Evolutionary conservation across 2,329 filamentous ascomycete genomes (phyloP), one percentile per base, ranked within the genome.

Genomic region (Colletotrichum sp.): DNA sequence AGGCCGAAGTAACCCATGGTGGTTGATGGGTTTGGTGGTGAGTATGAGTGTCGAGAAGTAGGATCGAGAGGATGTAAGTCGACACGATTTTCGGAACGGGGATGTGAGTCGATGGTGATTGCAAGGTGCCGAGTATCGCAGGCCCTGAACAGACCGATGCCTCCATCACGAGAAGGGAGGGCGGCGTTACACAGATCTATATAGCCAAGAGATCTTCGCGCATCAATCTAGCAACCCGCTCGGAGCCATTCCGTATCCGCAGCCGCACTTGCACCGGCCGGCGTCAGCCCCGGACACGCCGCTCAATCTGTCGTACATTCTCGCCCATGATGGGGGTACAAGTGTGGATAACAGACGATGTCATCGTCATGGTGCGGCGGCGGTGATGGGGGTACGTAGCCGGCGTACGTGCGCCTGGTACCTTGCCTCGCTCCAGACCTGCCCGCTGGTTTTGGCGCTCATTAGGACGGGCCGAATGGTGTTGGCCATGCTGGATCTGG

Each of bases 1-100:
- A 76, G 52, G 16, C 74, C 74, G 32, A 76, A 76, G 44, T 72
- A 76, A 6, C 74, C 74, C 74, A 76, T 76, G 28, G 18, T 74
- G 18, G 16, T n/a, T 13, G 36, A 34, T 22, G 30, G 32, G n/a
- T 30, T 16, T 4, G 62, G 12, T 48, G 36, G 3, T 48, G 6
- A 39, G 12, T 24, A 34, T 8, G 39, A 39, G 59, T 18, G 68
- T 39, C 13, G 36, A 16, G 39, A 22, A 9, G n/a, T 5, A n/a
- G 10, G 28, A 4, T 13, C 34, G 34, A 5, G 22, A 24, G 13
- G 26, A 6, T 10, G 28, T 60, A 12, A 60, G 4, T 30, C 1
- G n/a, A 26, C 15, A 3, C n/a, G 26, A 28, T 22, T 24, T 6
- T n/a, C 36, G 44, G 44, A 7, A 48, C 3, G 18, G 18, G 1